Conservation (phyloP, 176 grass and related monocot species). For the Eragrostis nindensis region DNA sequence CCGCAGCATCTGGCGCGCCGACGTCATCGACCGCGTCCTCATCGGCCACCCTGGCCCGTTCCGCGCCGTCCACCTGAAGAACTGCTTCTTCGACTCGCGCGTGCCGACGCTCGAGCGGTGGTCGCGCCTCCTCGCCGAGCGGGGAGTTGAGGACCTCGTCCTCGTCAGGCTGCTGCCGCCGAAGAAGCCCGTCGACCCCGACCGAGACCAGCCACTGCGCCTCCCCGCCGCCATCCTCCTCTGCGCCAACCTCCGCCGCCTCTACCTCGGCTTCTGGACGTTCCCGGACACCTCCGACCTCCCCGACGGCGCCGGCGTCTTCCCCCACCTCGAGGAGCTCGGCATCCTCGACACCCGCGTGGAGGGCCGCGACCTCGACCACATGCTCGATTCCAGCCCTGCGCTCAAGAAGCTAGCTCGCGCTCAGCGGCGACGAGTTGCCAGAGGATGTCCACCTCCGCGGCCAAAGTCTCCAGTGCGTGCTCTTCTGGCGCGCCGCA, state of each 20-base stretch:
- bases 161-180: not conserved
- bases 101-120: not conserved
- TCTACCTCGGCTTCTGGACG: slow-evolving; percentile 22
- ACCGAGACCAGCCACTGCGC: not conserved
- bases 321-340: slow-evolving; percentile 44
- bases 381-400: slow-evolving; percentile 36
- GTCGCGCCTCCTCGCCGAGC: slow-evolving; percentile 14
- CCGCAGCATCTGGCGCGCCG: not conserved
- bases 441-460: not conserved
- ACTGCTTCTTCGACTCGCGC: not conserved
- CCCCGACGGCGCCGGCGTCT: not conserved
- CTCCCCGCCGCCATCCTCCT: slow-evolving; percentile 18
- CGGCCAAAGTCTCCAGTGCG: slow-evolving; percentile 25
- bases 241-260: slow-evolving; percentile 19
- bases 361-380: slow-evolving; percentile 20
- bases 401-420: slow-evolving; percentile 26
- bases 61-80: not conserved
- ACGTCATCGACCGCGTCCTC: slow-evolving; percentile 21
- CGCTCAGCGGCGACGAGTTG: not conserved
- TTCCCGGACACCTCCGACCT: slow-evolving; percentile 9
- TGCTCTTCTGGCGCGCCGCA: not conserved
- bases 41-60: slow-evolving; percentile 33
- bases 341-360: slow-evolving; percentile 9
- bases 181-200: slow-evolving; percentile 8
- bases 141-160: not conserved